Evolutionary conservation across 805 yeast species (phyloP).

Genomic region (Saccharomycopsis sp.): DNA sequence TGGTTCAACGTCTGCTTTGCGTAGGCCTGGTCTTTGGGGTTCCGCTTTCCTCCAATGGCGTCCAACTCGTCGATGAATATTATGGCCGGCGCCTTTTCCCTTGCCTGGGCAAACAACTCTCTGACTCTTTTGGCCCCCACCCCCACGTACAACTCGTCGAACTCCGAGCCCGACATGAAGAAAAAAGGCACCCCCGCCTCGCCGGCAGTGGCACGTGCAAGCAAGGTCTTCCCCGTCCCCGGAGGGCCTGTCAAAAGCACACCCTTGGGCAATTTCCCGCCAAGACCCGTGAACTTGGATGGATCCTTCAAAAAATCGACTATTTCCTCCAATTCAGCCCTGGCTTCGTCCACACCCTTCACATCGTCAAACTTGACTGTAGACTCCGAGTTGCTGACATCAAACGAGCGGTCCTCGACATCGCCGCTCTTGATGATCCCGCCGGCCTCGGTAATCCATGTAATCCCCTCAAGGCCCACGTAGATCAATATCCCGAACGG

Average conservation of each 20-base stretch:
- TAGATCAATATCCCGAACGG: conserved; percentile 76
- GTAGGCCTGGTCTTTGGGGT: conserved; percentile 96
- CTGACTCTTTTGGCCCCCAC: conserved; percentile 98
- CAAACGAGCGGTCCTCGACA: conserved; percentile 70
- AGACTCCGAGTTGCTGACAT: conserved; percentile 75
- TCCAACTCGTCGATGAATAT: conserved; percentile 96
- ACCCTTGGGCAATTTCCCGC: conserved; percentile 97
- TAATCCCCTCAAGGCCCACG: conserved; percentile 73
- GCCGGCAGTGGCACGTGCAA: conserved; percentile 98
- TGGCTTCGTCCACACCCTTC: conserved; percentile 97
- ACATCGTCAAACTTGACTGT: conserved; percentile 89
- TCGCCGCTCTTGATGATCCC: conserved; percentile 64
- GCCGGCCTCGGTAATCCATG: conserved; percentile 74
- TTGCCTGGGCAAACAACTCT: conserved; percentile 86
- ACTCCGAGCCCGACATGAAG: conserved; percentile 97
- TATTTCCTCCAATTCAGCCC: conserved; percentile 93
- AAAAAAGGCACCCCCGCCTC: conserved; percentile 98
- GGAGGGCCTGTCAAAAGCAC: conserved; percentile 96
- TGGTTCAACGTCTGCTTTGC: conserved; percentile 97
- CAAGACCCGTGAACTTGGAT: conserved; percentile 88
- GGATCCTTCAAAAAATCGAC: conserved; percentile 98
- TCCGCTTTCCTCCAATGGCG: conserved; percentile 97
- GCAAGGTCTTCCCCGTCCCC: conserved; percentile 95
- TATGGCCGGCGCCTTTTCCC: conserved; percentile 94
- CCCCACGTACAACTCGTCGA: conserved; percentile 96